Evolutionary conservation across 108 stramenopile species (phyloP).

Genomic region (Discostella pseudostelligera): DNA sequence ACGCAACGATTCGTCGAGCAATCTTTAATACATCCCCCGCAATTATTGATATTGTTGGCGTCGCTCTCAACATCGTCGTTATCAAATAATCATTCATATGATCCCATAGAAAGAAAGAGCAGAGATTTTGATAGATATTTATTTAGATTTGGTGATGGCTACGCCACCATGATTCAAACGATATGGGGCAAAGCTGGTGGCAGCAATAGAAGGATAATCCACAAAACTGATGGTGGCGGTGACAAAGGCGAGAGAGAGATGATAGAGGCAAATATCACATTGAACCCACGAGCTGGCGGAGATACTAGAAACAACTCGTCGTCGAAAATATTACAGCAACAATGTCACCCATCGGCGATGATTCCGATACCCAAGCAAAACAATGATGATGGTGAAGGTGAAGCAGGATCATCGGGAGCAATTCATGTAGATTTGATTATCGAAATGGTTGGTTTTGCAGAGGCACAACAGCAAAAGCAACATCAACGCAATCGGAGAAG

Average conservation of each 20-base stretch:
- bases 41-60: background rate
- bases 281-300: background rate
- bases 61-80: background rate
- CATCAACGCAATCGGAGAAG: background rate
- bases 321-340: background rate
- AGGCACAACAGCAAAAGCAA: background rate
- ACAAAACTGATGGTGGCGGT: background rate
- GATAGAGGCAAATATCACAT: constrained; percentile 4
- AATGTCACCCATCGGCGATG: background rate
- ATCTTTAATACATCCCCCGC: background rate
- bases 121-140: background rate
- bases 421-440: constrained; percentile 1
- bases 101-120: too few species aligned
- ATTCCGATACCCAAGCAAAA: background rate
- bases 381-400: background rate
- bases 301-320: background rate
- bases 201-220: background rate
- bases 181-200: background rate
- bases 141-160: constrained; percentile 8
- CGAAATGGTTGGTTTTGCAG: background rate
- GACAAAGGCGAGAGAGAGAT: background rate
- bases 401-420: background rate
- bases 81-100: too few species aligned
- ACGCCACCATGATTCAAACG: background rate
- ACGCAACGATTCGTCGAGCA: constrained; percentile 2